Base-by-base conservation (phyloP, 2,329 filamentous ascomycete species). In the Akanthomyces uredinophilus region DNA sequence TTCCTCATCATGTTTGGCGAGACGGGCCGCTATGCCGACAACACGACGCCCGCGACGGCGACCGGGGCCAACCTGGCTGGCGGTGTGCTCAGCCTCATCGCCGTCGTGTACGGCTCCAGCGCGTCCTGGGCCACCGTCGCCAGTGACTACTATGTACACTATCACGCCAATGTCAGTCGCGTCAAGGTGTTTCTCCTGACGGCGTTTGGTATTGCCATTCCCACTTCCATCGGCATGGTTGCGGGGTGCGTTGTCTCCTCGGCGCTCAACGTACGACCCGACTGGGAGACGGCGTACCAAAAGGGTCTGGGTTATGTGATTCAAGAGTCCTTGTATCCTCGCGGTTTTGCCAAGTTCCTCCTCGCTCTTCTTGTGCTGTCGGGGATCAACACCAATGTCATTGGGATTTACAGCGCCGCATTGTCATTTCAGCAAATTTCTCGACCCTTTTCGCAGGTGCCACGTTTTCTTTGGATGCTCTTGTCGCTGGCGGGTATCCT, bases 1-100 rank as follows among this genome's bases (percentile, higher is more conserved):
- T 81, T 82, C 68, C 67, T 81, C 65, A 75, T 82, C 67, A 77
- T 83, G 66, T 79, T 79, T 61, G 78, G 77, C 50, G 75, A 81
- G 68, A 74, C 75, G 3, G 79, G 74, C 24, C 66, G 68, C 32
- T 75, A 74, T 44, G 78, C 77, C 6, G 75, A 80, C 66, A 71
- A 74, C 61, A 67, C 68, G 18, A 72, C 73, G 6, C 72, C 72
- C 3, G 71, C 76, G 10, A 47, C 64, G 14, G 52, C 61, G n/a
- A 67, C 70, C 0, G 79, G 78, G 14, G 55, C 72, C 5, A 72
- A 72, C 2, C 72, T 75, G 10, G 73, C 74, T 22, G 79, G 76
- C 24, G 71, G 69, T 2, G 70, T 76, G 7, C 73, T 82, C 55
- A 78, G 69, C 51, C 68, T 81, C 8, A 70, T 81, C 55, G 75